Conservation (phyloP, 2,329 filamentous ascomycete species). For the Ophiostoma montium region DNA sequence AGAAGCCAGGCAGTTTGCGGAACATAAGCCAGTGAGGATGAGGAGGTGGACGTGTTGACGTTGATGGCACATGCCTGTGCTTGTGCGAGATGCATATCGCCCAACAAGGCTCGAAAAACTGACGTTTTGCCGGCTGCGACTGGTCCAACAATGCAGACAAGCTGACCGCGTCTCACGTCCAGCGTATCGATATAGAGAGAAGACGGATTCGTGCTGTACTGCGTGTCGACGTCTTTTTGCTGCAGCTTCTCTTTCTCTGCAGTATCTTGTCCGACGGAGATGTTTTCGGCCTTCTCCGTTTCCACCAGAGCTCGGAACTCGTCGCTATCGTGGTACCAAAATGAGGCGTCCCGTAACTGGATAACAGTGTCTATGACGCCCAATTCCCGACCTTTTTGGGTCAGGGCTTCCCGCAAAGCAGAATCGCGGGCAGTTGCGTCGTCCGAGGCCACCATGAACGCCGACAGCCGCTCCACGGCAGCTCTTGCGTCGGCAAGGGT, state of each 20-base stretch:
- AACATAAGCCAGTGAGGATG: conserved; percentile 16
- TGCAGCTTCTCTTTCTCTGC: too few relatives aligned
- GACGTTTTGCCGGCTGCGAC: conserved; percentile 17
- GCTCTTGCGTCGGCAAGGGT: conserved; percentile 16
- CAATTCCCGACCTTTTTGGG: background rate
- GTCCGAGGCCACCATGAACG: conserved; percentile 13
- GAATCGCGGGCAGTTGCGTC: background rate
- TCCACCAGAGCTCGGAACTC: background rate
- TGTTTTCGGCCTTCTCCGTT: background rate
- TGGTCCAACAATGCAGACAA: conserved; percentile 13
- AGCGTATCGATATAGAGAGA: conserved; percentile 1
- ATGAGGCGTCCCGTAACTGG: conserved; percentile 10
- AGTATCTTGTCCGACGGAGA: too few relatives aligned
- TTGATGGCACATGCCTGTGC: conserved; percentile 12
- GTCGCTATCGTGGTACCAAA: conserved; percentile 13
- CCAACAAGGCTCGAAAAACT: conserved; percentile 14
- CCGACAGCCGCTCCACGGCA: conserved; percentile 14
- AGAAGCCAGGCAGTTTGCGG: conserved; percentile 47
- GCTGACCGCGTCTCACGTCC: conserved; percentile 5
- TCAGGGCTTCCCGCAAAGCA: background rate
- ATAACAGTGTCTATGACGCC: background rate
- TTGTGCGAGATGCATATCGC: conserved; percentile 15
- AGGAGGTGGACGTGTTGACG: conserved; percentile 6
- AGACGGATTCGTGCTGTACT: too few relatives aligned
- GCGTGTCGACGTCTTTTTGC: too few relatives aligned